These are phyloP conservation scores for Prosopis cineraria DNA, from an alignment of 306 rosid species.

Conservation along the genomic window DNA sequence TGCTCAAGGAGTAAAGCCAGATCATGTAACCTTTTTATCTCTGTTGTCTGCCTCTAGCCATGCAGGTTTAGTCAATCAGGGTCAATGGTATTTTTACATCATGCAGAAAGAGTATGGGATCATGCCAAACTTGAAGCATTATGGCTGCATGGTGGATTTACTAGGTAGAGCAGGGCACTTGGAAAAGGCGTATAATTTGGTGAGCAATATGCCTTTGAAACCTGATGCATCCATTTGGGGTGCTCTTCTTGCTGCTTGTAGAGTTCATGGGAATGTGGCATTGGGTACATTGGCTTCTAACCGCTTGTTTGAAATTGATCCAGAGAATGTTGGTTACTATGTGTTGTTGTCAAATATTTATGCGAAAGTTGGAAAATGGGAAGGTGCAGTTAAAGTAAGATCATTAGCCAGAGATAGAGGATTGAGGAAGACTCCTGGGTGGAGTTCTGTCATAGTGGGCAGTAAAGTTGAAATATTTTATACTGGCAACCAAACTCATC, in stretches of 20 bases:
- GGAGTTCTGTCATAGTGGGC: slow-evolving; percentile 50
- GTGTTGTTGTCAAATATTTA: slow-evolving; percentile 54
- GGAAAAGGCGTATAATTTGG: slow-evolving; percentile 47
- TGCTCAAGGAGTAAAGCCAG: slow-evolving; percentile 46
- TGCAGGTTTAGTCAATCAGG: slow-evolving; percentile 48
- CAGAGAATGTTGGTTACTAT: slow-evolving; percentile 54
- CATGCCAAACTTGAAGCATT: slow-evolving; percentile 52
- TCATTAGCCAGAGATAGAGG: slow-evolving; percentile 44
- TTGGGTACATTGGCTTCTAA: slow-evolving; percentile 43
- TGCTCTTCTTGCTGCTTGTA: slow-evolving; percentile 54
- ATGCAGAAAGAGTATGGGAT: slow-evolving; percentile 46
- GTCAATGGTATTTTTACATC: slow-evolving; percentile 44
- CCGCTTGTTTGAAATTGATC: slow-evolving; percentile 47
- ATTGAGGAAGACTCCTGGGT: slow-evolving; percentile 46
- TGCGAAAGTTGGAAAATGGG: slow-evolving; percentile 56
- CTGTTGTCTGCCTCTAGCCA: slow-evolving; percentile 56
- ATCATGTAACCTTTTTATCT: slow-evolving; percentile 47
- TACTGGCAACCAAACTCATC: slow-evolving; percentile 54
- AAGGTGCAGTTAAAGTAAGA: slow-evolving; percentile 42
- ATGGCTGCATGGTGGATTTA: slow-evolving; percentile 59
- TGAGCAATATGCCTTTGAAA: slow-evolving; percentile 46
- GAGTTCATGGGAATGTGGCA: slow-evolving; percentile 49
- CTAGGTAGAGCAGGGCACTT: slow-evolving; percentile 51
- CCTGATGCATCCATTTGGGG: slow-evolving; percentile 59
- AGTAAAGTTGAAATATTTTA: slow-evolving; percentile 51